A percentile compares a stretch with the other conserved stretches of the same genome.
Conservation (phyloP, 371 early-diverging fungal genomes). For the Rhizopus stolonifer region DNA sequence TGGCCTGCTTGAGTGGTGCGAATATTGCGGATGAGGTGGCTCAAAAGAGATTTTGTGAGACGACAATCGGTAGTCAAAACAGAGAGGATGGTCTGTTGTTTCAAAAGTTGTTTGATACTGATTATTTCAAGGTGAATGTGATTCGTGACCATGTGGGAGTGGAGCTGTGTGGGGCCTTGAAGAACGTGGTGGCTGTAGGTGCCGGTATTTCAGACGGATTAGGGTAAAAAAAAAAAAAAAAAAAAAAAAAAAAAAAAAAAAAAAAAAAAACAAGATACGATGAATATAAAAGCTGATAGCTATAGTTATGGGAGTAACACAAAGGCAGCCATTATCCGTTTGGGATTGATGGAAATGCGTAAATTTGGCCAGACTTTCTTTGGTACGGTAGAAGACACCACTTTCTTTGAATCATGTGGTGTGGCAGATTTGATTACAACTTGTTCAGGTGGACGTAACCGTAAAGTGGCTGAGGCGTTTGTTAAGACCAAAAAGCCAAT, state of each 20-base stretch:
- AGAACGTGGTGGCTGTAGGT: conserved; percentile 98
- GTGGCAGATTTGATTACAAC: conserved; percentile 93
- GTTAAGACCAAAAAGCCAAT: conserved; percentile 88
- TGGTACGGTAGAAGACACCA: conserved; percentile 75
- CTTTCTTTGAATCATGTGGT: conserved; percentile 97
- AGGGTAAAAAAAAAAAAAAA: too few species aligned
- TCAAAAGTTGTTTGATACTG: conserved; percentile 83
- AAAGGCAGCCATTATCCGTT: conserved; percentile 96
- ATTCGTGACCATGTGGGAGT: conserved; percentile 91
- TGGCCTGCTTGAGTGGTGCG: conserved; percentile 96
- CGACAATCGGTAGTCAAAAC: conserved; percentile 86
- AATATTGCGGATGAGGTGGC: conserved; percentile 99
- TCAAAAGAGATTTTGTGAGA: conserved; percentile 91
- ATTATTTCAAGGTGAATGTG: conserved; percentile 83
- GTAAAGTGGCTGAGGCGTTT: conserved; percentile 90
- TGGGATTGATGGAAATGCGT: conserved; percentile 97
- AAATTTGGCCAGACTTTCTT: conserved; percentile 88
- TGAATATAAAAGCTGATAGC: conserved; percentile 26
- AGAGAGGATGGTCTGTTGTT: conserved; percentile 75
- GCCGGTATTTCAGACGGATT: conserved; percentile 94
- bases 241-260: too few species aligned
- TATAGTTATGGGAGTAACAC: conserved; percentile 87
- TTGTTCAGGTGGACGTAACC: conserved; percentile 96
- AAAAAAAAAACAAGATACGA: conserved; percentile 4
- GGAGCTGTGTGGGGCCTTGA: conserved; percentile 97